Base-by-base conservation (phyloP, 495 filamentous ascomycete genomes). In the Friedmanniomyces endolithicus region DNA sequence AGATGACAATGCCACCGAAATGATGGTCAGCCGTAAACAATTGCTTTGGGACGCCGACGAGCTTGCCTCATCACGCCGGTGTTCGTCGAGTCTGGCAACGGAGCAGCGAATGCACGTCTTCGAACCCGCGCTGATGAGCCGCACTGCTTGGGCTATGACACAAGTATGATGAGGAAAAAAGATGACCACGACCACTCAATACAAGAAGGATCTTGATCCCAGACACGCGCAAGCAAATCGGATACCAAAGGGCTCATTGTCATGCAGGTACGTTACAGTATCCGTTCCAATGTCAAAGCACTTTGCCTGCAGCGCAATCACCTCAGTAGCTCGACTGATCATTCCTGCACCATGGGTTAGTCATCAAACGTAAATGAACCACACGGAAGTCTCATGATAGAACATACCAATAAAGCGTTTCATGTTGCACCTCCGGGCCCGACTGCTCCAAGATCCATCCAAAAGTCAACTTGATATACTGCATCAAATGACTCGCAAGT, bases 401-500 rank as follows among this genome's bases (percentile, higher is more conserved):
- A 23, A 14, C 48, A 6, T 51, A 35, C 48, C 48, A 51, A 23
- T 51, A 51, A 39, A 51, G 48, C 31, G 48, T 51, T 11, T 51
- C 78, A 62, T 82, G 79, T 55, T 76, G 78, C 6, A 86, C 73
- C 73, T 86, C 82, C 11, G 61, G 58, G 4, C 81, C 81, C 1
- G 75, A 76, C 16, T 80, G 74, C 24, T 75, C 71, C 16, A 85
- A 59, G 0, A 79, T 72, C 81, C 81, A 86, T 23, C 77, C 74
- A 56, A 86, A 76, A 11, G 70, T 69, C 50, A 75, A 34, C 29
- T 69, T 66, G 6, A 68, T 64, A 66, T 74, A 84, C 62, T 82
- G 77, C 63, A 78, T 75, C 47, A 85, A 56, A 57, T 85, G 80
- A 57, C 80, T 83, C 1, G 82, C 80, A 1, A 85, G 65, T 58